These are phyloP conservation scores for Parastagonospora avenae DNA, from an alignment of 2,329 filamentous ascomycete genomes.

Conservation along the genomic window DNA sequence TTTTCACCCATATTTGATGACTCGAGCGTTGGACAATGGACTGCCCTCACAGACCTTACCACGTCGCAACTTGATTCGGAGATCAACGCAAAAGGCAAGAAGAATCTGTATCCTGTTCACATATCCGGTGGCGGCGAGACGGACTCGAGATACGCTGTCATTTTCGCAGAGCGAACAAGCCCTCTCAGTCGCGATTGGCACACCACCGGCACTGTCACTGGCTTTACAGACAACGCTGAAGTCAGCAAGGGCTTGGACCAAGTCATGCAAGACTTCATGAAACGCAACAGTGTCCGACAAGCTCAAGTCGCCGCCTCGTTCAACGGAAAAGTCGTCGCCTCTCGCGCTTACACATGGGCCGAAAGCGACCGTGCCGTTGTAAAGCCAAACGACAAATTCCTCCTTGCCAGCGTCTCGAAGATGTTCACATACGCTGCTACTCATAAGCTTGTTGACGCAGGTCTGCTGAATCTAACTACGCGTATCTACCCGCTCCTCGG, in stretches of 20 bases:
- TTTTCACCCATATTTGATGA: conserved; percentile 25
- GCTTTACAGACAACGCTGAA: conserved; percentile 22
- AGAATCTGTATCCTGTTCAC: conserved; percentile 18
- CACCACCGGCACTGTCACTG: conserved; percentile 18
- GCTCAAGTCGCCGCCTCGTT: conserved; percentile 25
- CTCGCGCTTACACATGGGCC: conserved; percentile 27
- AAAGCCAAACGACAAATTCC: conserved; percentile 24
- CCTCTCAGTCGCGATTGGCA: conserved; percentile 24
- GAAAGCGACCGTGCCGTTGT: conserved; percentile 25
- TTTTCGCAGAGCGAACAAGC: conserved; percentile 21
- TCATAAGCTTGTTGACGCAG: conserved; percentile 15
- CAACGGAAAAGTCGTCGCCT: conserved; percentile 22
- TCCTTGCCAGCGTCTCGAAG: conserved; percentile 29
- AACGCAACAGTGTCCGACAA: conserved; percentile 23
- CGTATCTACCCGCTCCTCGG: conserved; percentile 25
- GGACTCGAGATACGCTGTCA: conserved; percentile 17
- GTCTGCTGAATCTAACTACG: conserved; percentile 19
- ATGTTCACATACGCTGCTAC: conserved; percentile 26
- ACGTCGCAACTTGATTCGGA: conserved; percentile 16
- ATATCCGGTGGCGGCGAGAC: conserved; percentile 16
- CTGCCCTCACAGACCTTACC: conserved; percentile 14
- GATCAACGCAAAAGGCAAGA: conserved; percentile 9
- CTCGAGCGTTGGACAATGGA: conserved; percentile 27
- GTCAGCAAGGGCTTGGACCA: conserved; percentile 13
- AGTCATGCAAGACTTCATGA: conserved; percentile 26